These are phyloP conservation scores for Tilletia setariae DNA, from an alignment of 1,284 basidiomycete genomes.

Conservation along the genomic window DNA sequence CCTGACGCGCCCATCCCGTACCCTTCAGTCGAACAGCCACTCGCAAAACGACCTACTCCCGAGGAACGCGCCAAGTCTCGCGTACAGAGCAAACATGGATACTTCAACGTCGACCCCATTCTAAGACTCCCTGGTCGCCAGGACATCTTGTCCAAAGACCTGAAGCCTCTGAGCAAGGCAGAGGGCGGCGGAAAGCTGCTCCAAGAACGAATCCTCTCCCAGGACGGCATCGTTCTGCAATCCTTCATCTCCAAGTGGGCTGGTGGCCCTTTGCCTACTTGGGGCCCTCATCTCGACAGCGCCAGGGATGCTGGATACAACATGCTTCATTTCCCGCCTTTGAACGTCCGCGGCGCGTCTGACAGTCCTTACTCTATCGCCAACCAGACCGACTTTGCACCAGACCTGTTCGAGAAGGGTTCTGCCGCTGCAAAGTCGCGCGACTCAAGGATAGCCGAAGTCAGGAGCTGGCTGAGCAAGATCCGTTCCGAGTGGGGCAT, in stretches of 20 bases:
- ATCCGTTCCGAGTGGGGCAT: constrained; percentile 43
- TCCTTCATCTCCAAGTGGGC: constrained; percentile 50
- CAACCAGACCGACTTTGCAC: constrained; percentile 41
- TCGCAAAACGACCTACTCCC: background rate
- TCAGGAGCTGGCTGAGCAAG: constrained; percentile 25
- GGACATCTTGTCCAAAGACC: constrained; percentile 30
- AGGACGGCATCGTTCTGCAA: constrained; percentile 44
- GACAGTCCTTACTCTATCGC: constrained; percentile 49
- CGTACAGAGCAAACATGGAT: constrained; percentile 35
- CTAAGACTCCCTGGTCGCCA: constrained; percentile 32
- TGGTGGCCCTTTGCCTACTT: constrained; percentile 35
- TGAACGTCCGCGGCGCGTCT: constrained; percentile 41
- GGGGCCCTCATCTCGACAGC: constrained; percentile 41
- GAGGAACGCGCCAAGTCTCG: constrained; percentile 20
- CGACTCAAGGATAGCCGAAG: constrained; percentile 30
- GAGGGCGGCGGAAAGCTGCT: constrained; percentile 32
- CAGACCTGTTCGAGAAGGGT: constrained; percentile 38
- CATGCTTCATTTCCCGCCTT: constrained; percentile 48
- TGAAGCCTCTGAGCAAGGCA: constrained; percentile 22
- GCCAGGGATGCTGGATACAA: constrained; percentile 47
- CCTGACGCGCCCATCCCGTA: constrained; percentile 25
- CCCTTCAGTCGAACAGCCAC: constrained; percentile 22
- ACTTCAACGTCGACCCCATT: constrained; percentile 48
- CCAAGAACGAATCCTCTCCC: constrained; percentile 20
- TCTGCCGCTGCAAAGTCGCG: constrained; percentile 24